Conservation (phyloP, 106 monocot species). For the Dendrobium catenatum region DNA sequence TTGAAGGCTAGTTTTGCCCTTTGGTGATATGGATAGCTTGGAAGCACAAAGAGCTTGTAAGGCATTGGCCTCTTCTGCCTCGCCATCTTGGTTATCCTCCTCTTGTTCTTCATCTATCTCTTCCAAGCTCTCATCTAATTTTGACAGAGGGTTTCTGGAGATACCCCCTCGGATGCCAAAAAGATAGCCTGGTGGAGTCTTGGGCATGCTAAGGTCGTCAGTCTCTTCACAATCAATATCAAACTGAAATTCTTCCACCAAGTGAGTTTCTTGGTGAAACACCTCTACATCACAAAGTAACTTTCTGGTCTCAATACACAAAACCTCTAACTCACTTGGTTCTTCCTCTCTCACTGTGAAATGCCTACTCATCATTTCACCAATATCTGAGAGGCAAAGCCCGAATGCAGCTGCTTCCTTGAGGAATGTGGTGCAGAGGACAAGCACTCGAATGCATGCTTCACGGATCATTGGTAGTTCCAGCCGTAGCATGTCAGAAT, state of each 20-base stretch:
- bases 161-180: constrained; percentile 19
- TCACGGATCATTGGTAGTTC: constrained; percentile 85
- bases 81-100: constrained; percentile 26
- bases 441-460: constrained; percentile 71
- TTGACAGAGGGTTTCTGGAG: constrained; percentile 52
- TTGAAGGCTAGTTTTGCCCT: constrained; percentile 8
- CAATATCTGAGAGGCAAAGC: constrained; percentile 84
- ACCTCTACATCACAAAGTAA: constrained; percentile 39
- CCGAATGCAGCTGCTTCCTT: constrained; percentile 80
- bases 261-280: constrained; percentile 15
- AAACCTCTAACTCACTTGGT: constrained; percentile 80
- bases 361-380: constrained; percentile 91
- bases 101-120: too few species aligned
- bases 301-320: constrained; percentile 73
- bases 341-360: constrained; percentile 75
- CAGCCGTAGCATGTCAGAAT: constrained; percentile 51
- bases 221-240: constrained; percentile 43
- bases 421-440: constrained; percentile 70
- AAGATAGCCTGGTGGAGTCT: constrained; percentile 12
- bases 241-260: constrained; percentile 36
- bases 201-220: constrained; percentile 2
- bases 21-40: constrained; percentile 49
- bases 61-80: constrained; percentile 14
- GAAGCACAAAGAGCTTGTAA: constrained; percentile 12
- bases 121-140: constrained; percentile 56